Percentiles rank a stretch among this genome's conserved stretches.
phyloP scores from a whole-genome alignment of 164 flowering plant species.

The Dillenia turbinata region DNA sequence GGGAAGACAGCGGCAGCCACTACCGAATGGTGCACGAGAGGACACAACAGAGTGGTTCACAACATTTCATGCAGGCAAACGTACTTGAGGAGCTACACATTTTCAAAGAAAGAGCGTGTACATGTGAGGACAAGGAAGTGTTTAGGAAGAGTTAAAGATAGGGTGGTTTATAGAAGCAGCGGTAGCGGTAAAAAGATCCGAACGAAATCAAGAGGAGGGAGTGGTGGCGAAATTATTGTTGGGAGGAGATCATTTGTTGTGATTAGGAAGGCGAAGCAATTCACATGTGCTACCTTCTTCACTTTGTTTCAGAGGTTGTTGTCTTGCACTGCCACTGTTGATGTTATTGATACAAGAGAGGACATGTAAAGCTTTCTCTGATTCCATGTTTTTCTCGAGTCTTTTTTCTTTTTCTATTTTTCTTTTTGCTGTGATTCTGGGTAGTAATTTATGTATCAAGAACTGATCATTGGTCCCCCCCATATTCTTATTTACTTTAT shows the following conservation, averaged over 20 bases:
- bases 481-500: too few relatives aligned
- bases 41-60: slow-evolving; percentile 35
- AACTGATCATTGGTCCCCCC: too few relatives aligned
- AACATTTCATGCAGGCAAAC: slow-evolving; percentile 55
- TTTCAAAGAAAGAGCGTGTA: slow-evolving; percentile 35
- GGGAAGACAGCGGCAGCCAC: neutral
- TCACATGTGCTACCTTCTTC: slow-evolving; percentile 27
- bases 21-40: neutral
- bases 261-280: slow-evolving; percentile 28
- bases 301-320: slow-evolving; percentile 33
- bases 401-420: too few relatives aligned
- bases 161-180: slow-evolving; percentile 3
- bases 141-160: slow-evolving; percentile 27
- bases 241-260: slow-evolving; percentile 20
- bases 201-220: neutral
- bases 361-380: too few relatives aligned
- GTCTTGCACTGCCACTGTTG: slow-evolving; percentile 41
- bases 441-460: too few relatives aligned
- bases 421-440: too few relatives aligned
- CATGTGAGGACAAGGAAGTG: slow-evolving; percentile 38
- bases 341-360: slow-evolving; percentile 25
- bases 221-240: neutral
- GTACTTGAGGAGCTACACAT: slow-evolving; percentile 58
- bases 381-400: too few relatives aligned
- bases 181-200: neutral